phyloP scores from a whole-genome alignment of 441 rosid genomes.

The Aquilaria agallochum region DNA sequence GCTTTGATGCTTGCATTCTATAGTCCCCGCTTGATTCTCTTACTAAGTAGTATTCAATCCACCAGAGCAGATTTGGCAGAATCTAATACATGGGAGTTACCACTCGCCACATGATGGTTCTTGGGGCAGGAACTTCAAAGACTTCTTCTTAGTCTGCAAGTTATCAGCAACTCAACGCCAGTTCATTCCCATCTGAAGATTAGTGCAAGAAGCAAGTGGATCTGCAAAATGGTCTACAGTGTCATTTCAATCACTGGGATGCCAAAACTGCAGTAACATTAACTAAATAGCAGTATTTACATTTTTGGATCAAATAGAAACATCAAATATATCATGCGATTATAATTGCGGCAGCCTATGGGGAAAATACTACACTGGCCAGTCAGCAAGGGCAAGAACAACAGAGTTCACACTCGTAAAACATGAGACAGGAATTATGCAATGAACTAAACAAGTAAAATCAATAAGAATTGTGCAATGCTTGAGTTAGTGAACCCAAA shows the following conservation, averaged over 20 bases:
- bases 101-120: slow-evolving; percentile 3
- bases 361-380: no score
- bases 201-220: slow-evolving; percentile 1
- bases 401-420: no score
- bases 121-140: slow-evolving; percentile 4
- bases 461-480: no score
- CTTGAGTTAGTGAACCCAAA: no score
- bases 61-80: neutral
- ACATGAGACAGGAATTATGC: no score
- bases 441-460: no score
- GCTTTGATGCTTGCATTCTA: slow-evolving; percentile 32
- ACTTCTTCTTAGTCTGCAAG: neutral
- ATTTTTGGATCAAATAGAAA: no score
- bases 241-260: neutral
- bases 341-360: no score
- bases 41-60: neutral
- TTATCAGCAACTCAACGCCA: slow-evolving; percentile 1
- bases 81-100: slow-evolving; percentile 5
- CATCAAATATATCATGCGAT: no score
- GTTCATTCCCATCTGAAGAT: slow-evolving; percentile 1
- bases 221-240: slow-evolving; percentile 21
- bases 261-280: no score
- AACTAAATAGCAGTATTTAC: no score
- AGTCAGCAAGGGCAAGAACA: no score
- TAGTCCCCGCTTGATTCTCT: neutral